A percentile compares a stretch with the other conserved stretches of the same genome.
Conservation (phyloP, 257 asterid species). For the Parsonsia alboflavescens region DNA sequence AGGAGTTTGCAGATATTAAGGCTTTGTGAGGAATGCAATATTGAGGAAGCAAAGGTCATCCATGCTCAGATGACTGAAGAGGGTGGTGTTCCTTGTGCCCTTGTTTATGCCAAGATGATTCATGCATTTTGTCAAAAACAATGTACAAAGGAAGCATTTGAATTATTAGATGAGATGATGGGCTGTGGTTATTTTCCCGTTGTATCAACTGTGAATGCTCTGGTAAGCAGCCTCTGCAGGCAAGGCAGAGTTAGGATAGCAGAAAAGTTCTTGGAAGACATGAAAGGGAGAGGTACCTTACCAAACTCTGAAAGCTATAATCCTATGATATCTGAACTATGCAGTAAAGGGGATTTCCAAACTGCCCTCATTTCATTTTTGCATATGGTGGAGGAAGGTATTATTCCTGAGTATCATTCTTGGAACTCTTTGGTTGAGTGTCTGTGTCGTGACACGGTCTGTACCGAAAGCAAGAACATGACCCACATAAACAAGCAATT, state of each 20-base stretch:
- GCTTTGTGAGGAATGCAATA: conserved; percentile 32
- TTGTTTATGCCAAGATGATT: conserved; percentile 50
- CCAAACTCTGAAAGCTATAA: conserved; percentile 56
- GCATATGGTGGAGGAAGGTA: conserved; percentile 58
- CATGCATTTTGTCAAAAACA: conserved; percentile 40
- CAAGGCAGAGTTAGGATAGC: conserved; percentile 52
- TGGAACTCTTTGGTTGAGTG: conserved; percentile 51
- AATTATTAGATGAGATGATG: conserved; percentile 57
- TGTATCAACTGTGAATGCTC: conserved; percentile 44
- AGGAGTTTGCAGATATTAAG: conserved; percentile 39
- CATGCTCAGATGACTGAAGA: conserved; percentile 46
- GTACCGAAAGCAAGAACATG: conserved; percentile 23
- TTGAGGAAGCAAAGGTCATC: conserved; percentile 41
- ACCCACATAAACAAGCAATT: conserved; percentile 25
- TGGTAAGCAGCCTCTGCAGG: conserved; percentile 50
- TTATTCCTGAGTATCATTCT: conserved; percentile 37
- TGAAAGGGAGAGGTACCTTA: conserved; percentile 44
- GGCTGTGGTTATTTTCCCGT: conserved; percentile 42
- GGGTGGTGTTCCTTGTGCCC: conserved; percentile 57
- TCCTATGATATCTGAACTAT: conserved; percentile 30
- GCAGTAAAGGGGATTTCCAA: conserved; percentile 43
- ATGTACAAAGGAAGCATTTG: conserved; percentile 51
- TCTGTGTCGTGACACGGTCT: conserved; percentile 21
- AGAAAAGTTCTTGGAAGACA: conserved; percentile 56
- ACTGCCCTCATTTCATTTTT: conserved; percentile 38